phyloP scores from a whole-genome alignment of 129 eudicot genomes.

The Helianthus annuus region HanXRQr2.0-SUNRISE NC_035443.2:179399877-179400376 shows the following conservation, averaged over 20 bases:
- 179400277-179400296: slow-evolving; percentile 95
- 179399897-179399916: slow-evolving; percentile 86
- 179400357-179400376: slow-evolving; percentile 94
- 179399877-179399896: slow-evolving; percentile 96
- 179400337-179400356: slow-evolving; percentile 95
- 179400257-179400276: slow-evolving; percentile 97
- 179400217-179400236: slow-evolving; percentile 81
- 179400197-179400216: slow-evolving; percentile 94
- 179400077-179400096: slow-evolving; percentile 89
- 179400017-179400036: slow-evolving; percentile 88
- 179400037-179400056: slow-evolving; percentile 99
- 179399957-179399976: slow-evolving; percentile 96
- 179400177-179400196: slow-evolving; percentile 98
- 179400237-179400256: slow-evolving; percentile 99
- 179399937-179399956: slow-evolving; percentile 91
- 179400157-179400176: slow-evolving; percentile 85
- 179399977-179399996: slow-evolving; percentile 84
- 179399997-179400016: slow-evolving; percentile 97
- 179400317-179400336: slow-evolving; percentile 95
- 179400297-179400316: slow-evolving; percentile 89
- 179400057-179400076: slow-evolving; percentile 96
- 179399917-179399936: slow-evolving; percentile 96
- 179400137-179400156: slow-evolving; percentile 97
- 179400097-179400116: slow-evolving; percentile 96
- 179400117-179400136: slow-evolving; percentile 93